Evolutionary conservation across 805 yeast genomes (phyloP), one percentile per base, ranked within the genome.

Genomic region (Wickerhamomyces subpelliculosus): DNA sequence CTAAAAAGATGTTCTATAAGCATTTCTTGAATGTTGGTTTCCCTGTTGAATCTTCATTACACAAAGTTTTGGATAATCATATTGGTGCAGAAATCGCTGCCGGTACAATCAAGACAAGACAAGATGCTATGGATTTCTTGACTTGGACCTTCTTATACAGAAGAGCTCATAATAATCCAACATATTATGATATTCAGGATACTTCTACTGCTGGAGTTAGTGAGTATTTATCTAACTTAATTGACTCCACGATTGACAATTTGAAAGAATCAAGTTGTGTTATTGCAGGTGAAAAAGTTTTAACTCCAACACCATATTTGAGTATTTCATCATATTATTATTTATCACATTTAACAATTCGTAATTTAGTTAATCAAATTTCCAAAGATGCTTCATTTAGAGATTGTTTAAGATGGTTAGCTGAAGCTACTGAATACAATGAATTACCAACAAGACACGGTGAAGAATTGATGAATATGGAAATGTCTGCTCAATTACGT

Each of bases 1-100:
- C 90, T 45, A 69, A 77, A 37, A 64, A 93, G 32, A 90, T 85
- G 55, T 95, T 88, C 54, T 93, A 90, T 55, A 75, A 93, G 20
- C 80, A 93, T 1, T 70, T 89, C 26, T 71, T 93, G 21, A 80
- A 95, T 2, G 96, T 93, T 51, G 98, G 94, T 53, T 95, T 87
- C 61, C 96, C 99, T 0, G 93, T 93, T 40, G 99, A 93, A 57
- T 86, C 96, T 0, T 75, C 79, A 39, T 68, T 93, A 33, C 74
- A 80, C 42, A 78, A 77, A 1, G 87, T 84, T 46, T 60, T 93
- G 29, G 88, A 84, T 27, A 97, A 93, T 57, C 93, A 90, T 49
- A 69, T 93, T 53, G 94, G 94, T 60, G 99, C 99, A 0, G 99
- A 93, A 56, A 88, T 94, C 22, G 82, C 98, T 0, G 65, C 93